A percentile compares a stretch with the other conserved stretches of the same genome.
These are phyloP conservation scores for Pleurotus tuber-regium DNA, from an alignment of 768 basidiomycete genomes.

Conservation along the genomic window DNA sequence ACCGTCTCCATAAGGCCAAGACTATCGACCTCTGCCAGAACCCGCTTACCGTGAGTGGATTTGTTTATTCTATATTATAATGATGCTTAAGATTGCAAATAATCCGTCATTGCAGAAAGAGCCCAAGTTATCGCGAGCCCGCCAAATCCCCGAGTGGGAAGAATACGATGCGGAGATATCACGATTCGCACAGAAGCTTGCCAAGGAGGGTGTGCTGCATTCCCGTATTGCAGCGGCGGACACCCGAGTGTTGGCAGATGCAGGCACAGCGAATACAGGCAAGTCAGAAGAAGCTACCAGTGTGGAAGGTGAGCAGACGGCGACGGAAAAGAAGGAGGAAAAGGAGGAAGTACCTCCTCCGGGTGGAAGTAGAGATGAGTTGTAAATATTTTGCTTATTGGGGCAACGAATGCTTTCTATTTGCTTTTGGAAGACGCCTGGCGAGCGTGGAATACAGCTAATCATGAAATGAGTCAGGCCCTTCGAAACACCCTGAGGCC, in stretches of 20 bases:
- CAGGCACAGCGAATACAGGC: constrained; percentile 18
- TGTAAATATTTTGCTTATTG: constrained; percentile 14
- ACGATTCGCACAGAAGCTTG: constrained; percentile 69
- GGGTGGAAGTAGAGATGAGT: constrained; percentile 13
- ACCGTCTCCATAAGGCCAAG: constrained; percentile 76
- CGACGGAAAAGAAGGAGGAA: constrained; percentile 1
- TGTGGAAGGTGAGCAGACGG: background rate
- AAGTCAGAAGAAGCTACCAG: background rate
- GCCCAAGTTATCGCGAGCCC: constrained; percentile 88
- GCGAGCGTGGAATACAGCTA: no score
- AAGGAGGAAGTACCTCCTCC: constrained; percentile 5
- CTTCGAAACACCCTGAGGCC: no score
- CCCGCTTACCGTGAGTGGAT: constrained; percentile 74
- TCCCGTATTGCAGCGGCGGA: constrained; percentile 68
- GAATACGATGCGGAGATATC: constrained; percentile 91
- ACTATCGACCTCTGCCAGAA: constrained; percentile 97
- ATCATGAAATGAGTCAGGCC: no score
- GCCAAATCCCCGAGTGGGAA: constrained; percentile 98
- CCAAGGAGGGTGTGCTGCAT: constrained; percentile 66
- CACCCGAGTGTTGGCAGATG: constrained; percentile 63
- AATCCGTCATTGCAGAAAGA: constrained; percentile 69
- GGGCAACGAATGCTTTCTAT: no score
- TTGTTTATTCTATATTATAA: background rate
- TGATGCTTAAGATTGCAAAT: background rate
- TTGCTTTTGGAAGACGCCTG: no score